Evolutionary conservation across 805 yeast species (phyloP).

Genomic region (Saccharomycopsis capsularis): DNA sequence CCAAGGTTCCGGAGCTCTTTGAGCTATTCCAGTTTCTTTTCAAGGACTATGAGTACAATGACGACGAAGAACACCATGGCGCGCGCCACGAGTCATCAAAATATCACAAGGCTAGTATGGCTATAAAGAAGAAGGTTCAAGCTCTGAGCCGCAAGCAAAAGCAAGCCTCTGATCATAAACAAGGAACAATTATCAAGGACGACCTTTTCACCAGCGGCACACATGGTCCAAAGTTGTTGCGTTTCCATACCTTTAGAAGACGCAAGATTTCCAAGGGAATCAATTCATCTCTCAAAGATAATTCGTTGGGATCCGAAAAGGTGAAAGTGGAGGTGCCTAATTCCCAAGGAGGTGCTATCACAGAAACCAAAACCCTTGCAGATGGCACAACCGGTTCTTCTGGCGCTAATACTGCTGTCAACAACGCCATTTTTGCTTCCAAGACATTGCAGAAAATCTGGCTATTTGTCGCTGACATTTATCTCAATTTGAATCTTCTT

Average conservation of each 20-base stretch:
- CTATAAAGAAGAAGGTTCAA: not conserved
- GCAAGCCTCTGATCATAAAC: not conserved
- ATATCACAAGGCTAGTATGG: not conserved
- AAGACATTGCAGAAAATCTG: constrained; percentile 54
- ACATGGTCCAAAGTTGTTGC: not conserved
- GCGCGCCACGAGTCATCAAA: too few relatives aligned
- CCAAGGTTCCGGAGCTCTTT: constrained; percentile 60
- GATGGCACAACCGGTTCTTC: not conserved
- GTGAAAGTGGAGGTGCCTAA: too few relatives aligned
- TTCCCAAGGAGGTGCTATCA: not conserved
- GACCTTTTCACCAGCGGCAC: not conserved
- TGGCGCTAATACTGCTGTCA: not conserved
- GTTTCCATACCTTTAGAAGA: not conserved
- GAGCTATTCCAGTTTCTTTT: constrained; percentile 48
- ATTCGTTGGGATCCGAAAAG: not conserved
- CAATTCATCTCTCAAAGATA: not conserved
- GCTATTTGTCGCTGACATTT: constrained; percentile 66
- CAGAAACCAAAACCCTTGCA: not conserved
- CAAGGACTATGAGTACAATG: constrained; percentile 23
- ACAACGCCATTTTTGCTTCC: constrained; percentile 26
- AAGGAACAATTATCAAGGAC: not conserved
- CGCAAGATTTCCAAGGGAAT: not conserved
- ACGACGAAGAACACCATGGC: not conserved
- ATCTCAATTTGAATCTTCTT: constrained; percentile 44
- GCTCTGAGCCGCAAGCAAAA: not conserved